A percentile compares a stretch with the other conserved stretches of the same genome.
These are phyloP conservation scores for Nemania sp. DNA, from an alignment of 2,329 filamentous ascomycete genomes.

Conservation along the genomic window DNA sequence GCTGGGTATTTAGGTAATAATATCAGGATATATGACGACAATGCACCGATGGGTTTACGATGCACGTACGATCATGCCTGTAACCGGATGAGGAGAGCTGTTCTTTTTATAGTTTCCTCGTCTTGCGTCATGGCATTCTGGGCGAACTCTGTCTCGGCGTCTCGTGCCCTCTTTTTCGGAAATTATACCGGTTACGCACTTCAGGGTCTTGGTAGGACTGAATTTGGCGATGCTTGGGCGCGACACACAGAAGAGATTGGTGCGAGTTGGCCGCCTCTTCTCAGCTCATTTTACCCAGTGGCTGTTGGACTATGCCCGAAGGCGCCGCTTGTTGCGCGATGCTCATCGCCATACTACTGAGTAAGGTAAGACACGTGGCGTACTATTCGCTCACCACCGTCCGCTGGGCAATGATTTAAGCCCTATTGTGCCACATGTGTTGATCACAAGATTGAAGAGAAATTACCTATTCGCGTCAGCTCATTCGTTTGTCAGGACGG, in stretches of 20 bases:
- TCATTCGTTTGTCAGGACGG: neutral
- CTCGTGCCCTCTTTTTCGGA: neutral
- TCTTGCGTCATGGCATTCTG: neutral
- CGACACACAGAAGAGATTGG: neutral
- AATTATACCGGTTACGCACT: neutral
- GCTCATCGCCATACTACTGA: too few species aligned
- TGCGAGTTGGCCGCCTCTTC: too few species aligned
- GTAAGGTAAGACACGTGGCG: too few species aligned
- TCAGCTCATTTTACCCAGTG: too few species aligned
- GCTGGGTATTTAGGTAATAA: constrained; percentile 15
- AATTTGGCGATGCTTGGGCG: neutral
- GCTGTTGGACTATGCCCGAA: too few species aligned
- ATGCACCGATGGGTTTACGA: neutral
- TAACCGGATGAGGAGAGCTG: neutral
- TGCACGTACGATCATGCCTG: neutral
- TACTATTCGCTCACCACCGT: too few species aligned
- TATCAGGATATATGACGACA: constrained; percentile 3
- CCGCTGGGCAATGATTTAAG: neutral
- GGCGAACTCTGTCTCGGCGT: neutral
- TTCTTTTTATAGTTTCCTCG: constrained; percentile 20
- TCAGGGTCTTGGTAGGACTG: neutral
- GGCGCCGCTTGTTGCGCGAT: too few species aligned
- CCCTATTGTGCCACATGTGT: neutral
- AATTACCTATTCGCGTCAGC: neutral
- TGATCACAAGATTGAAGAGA: neutral